Base-by-base conservation (phyloP, 2,329 filamentous ascomycete species). In the Fusarium keratoplasticum region DNA sequence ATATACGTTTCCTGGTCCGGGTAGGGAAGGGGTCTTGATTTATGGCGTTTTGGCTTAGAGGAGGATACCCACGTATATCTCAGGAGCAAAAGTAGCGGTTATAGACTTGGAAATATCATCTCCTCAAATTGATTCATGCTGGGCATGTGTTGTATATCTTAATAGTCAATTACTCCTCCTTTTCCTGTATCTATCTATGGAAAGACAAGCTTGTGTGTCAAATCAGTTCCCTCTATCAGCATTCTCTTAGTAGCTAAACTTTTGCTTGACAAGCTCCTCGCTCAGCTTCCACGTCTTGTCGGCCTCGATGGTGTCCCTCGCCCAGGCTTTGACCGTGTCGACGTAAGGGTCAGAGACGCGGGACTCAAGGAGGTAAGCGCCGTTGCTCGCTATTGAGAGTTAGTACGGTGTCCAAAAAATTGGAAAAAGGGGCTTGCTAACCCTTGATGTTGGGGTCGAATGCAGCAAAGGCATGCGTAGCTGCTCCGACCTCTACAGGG, bases 221-320 rank as follows among this genome's bases (percentile, higher is more conserved):
- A 44, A 22, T 44, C 18, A 54, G 16, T 10, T 57, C 29, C 44
- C 9, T 50, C 44, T 35, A 18, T 44, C 29, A n/a, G 18, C 11
- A 50, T 4, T 5, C n/a, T 25, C 27, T 50, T 42, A 81, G n/a
- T 79, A 80, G 8, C 62, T 61, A 70, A 86, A 86, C 64, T 82
- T 78, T 64, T 86, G 79, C 1, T 79, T 81, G n/a, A 87, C 85
- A 58, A 87, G 72, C 71, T 84, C 77, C 79, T 87, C 84, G n/a
- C 83, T 86, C 55, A 86, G 50, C 50, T 80, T 80, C 86, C 86
- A 88, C 40, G 87, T 76, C 76, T 75, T 84, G 67, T 84, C 82
- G 0, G 86, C 85, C 58, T 82, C 81, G 9, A 82, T 18, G 3
- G 66, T 16, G 52, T 78, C 80, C n/a, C 78, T 80, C 1, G 72